A percentile compares a stretch with the other conserved stretches of the same genome.
phyloP scores from a whole-genome alignment of 129 eudicot genomes.

The Tagetes patula region DNA sequence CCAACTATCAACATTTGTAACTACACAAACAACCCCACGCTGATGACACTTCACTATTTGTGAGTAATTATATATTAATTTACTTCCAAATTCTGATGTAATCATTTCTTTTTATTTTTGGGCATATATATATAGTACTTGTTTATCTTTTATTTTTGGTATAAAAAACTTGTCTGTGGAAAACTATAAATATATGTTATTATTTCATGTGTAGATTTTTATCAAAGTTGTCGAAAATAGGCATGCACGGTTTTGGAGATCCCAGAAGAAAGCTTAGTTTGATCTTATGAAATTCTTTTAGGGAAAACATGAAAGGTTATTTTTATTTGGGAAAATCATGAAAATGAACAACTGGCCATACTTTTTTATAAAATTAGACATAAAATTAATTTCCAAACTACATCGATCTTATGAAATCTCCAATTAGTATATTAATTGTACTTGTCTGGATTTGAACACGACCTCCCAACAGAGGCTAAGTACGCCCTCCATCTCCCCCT shows the following conservation, averaged over 20 bases:
- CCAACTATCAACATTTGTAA: constrained; percentile 33
- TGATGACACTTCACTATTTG: constrained; percentile 8
- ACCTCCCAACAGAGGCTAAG: too few relatives aligned
- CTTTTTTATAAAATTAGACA: neutral
- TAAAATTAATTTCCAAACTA: too few relatives aligned
- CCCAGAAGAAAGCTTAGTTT: neutral
- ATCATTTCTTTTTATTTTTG: neutral
- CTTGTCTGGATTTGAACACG: too few relatives aligned
- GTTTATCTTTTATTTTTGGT: neutral
- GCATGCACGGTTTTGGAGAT: neutral
- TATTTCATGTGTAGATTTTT: neutral
- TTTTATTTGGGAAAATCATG: neutral
- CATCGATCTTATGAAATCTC: too few relatives aligned
- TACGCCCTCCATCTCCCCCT: too few relatives aligned
- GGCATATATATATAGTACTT: neutral
- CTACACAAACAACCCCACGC: constrained; percentile 22
- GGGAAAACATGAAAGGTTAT: neutral
- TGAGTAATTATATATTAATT: neutral
- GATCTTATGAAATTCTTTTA: neutral
- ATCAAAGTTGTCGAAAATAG: neutral
- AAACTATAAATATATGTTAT: neutral
- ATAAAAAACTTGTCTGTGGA: neutral
- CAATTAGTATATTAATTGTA: too few relatives aligned
- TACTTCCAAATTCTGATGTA: neutral
- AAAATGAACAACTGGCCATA: too few relatives aligned